Evolutionary conservation across 352 stramenopile species (phyloP), one percentile per base, ranked within the genome.

Genomic region (Pythium folliculosum): DNA sequence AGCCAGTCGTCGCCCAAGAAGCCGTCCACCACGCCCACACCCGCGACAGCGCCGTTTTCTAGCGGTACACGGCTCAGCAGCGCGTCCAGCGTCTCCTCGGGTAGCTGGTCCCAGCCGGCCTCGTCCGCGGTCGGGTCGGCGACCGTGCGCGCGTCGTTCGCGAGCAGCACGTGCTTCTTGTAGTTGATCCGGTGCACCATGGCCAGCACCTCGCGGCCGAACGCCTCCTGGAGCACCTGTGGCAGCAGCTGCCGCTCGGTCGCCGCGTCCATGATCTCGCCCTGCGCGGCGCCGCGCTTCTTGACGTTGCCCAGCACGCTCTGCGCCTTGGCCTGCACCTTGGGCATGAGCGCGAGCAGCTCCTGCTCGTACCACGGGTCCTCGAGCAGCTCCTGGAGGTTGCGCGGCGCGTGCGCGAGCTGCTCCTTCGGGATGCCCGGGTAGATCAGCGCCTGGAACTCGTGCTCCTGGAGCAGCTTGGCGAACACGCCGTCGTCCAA

Each of bases 181-280:
- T 79, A 73, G 67, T 94, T 95, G 16, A 96, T 78, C 7, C 85
- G 85, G 51, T 91, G 88, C 21, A 97, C 80, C 84, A 97, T 94
- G 13, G 78, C 76, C 37, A 96, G 56, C 22, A 96, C 74, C 60
- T 97, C 86, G 45, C 89, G 75, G 0, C 77, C 86, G 74, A 97
- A 96, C 0, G 88, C 88, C 63, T 97, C 88, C 51, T 95, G 88
- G 43, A 94, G 67, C 9, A 96, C 79, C 56, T 96, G 88, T 1
- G 88, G 88, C 37, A 84, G 38, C 38, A 95, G 77, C 60, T 82
- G 68, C 2, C 63, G 59, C 67, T 97, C 88, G 0, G 87, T 97
- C 0, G 71, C 70, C 0, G 67, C 23, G 54, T 96, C 88, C 88
- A 97, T 96, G 48, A 88, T 51, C 19, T 97, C 88, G 21, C 88